phyloP scores from a whole-genome alignment of 352 stramenopile genomes.

The Pythium pyrilobum region DNA sequence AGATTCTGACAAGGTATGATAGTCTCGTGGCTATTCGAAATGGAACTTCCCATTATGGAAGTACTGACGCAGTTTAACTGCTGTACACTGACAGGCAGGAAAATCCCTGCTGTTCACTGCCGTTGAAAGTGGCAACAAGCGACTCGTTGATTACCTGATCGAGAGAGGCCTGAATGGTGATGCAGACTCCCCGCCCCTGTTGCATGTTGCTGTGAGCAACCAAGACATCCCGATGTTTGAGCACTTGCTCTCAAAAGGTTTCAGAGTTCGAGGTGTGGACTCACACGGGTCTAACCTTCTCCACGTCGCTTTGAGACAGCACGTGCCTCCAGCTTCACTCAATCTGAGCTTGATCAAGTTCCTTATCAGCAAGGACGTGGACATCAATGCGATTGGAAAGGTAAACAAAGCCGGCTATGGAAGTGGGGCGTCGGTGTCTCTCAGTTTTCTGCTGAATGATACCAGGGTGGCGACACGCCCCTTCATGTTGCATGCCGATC shows the following conservation, averaged over 20 bases:
- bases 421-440: not conserved
- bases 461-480: constrained; percentile 2
- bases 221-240: constrained; percentile 1
- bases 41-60: not conserved
- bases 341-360: constrained; percentile 3
- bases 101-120: not conserved
- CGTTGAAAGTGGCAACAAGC: not conserved
- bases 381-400: not conserved
- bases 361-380: not conserved
- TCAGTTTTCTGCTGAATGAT: not conserved
- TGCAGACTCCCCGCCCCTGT: not conserved
- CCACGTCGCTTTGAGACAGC: not conserved
- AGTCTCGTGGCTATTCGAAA: not conserved
- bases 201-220: not conserved
- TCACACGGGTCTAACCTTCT: not conserved
- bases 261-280: not conserved
- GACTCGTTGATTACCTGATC: constrained; percentile 1
- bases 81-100: not conserved
- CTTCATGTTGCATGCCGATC: not conserved
- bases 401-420: not conserved
- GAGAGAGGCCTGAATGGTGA: not conserved
- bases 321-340: not conserved
- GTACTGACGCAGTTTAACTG: no score
- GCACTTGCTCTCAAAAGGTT: not conserved
- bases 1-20: not conserved